These are phyloP conservation scores for Termitomyces bulborhizus DNA, from an alignment of 768 basidiomycete species.

Conservation along the genomic window DNA sequence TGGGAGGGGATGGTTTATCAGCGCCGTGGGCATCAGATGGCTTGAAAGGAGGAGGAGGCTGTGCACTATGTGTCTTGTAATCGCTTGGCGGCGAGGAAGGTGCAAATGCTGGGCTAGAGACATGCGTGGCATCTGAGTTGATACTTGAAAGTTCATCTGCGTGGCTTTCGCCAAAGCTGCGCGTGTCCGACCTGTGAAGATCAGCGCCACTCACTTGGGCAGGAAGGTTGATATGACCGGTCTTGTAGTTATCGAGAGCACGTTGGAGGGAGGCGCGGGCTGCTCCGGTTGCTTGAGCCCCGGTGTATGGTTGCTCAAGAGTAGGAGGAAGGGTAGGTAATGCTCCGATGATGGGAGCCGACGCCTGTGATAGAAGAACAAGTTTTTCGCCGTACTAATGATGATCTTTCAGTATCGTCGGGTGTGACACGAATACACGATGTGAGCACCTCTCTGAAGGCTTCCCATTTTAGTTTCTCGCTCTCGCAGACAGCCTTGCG, in stretches of 20 bases:
- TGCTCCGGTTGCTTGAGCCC: slow-evolving; percentile 56
- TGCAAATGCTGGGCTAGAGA: slow-evolving; percentile 22
- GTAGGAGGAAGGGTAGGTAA: slow-evolving; percentile 69
- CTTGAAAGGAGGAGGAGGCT: slow-evolving; percentile 12
- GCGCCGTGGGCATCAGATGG: slow-evolving; percentile 7
- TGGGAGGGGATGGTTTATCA: slow-evolving; percentile 18
- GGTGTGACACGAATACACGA: not conserved
- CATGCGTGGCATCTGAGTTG: slow-evolving; percentile 21
- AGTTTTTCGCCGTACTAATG: slow-evolving; percentile 77
- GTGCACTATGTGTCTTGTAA: slow-evolving; percentile 11
- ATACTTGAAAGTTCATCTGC: slow-evolving; percentile 65
- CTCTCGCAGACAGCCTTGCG: slow-evolving; percentile 73
- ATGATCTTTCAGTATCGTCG: not conserved
- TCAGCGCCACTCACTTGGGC: slow-evolving; percentile 41
- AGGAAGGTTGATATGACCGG: slow-evolving; percentile 54
- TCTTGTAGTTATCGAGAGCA: slow-evolving; percentile 73
- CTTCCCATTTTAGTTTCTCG: slow-evolving; percentile 75
- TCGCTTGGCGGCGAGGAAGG: slow-evolving; percentile 37
- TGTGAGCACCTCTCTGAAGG: slow-evolving; percentile 61
- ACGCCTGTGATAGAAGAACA: slow-evolving; percentile 65
- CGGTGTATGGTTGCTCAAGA: slow-evolving; percentile 47
- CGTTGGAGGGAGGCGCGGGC: slow-evolving; percentile 71
- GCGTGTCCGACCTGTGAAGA: slow-evolving; percentile 65
- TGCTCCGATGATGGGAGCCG: slow-evolving; percentile 51
- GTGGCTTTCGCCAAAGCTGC: slow-evolving; percentile 82